These are phyloP conservation scores for Schrenkiella parvula DNA, from an alignment of 345 rosid species.

Conservation along the genomic window DNA sequence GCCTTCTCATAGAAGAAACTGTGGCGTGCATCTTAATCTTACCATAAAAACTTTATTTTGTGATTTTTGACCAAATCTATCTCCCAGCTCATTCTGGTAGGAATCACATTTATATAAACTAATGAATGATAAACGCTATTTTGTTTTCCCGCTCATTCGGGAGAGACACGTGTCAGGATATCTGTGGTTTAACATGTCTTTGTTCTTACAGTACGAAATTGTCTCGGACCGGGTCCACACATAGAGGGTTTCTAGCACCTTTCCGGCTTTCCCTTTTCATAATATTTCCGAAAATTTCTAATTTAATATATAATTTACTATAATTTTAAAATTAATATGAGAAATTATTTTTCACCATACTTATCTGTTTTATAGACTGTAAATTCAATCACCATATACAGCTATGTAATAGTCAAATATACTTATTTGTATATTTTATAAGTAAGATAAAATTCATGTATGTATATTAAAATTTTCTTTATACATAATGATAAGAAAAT, in stretches of 20 bases:
- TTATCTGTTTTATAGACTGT: background rate
- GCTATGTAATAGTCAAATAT: background rate
- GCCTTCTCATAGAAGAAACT: background rate
- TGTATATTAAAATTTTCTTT: background rate
- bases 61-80: constrained; percentile 24
- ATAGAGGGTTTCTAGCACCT: constrained; percentile 27
- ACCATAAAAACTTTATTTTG: background rate
- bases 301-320: background rate
- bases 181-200: constrained; percentile 8
- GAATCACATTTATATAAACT: background rate
- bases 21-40: constrained; percentile 26
- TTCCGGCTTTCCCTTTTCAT: background rate
- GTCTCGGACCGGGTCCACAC: constrained; percentile 1
- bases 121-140: background rate
- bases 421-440: background rate
- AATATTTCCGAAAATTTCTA: background rate
- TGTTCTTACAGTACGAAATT: constrained; percentile 3
- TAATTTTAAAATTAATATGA: background rate
- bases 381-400: background rate
- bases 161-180: constrained; percentile 4
- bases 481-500: background rate
- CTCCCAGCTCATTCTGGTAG: constrained; percentile 18
- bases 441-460: background rate
- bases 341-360: background rate
- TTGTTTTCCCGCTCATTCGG: background rate